Evolutionary conservation across 2,329 filamentous ascomycete species (phyloP).

Genomic region (Ophiocordyceps camponoti-rufipedis): DNA sequence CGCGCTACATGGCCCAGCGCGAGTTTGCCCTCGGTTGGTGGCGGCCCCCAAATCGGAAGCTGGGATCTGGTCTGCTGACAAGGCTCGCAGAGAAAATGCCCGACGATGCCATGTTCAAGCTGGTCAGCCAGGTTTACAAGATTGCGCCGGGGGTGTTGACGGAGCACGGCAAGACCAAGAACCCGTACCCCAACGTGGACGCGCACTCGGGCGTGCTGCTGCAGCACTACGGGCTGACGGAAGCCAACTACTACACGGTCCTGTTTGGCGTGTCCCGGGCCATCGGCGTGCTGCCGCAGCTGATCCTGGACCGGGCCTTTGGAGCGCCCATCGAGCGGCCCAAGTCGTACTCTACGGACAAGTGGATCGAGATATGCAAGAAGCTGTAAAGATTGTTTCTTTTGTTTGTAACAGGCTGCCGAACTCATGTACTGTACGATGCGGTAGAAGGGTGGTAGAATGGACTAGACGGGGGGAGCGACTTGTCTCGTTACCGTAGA

Average conservation of each 20-base stretch:
- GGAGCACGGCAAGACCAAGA: conserved; percentile 99
- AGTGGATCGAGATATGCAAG: conserved; percentile 85
- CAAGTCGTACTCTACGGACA: conserved; percentile 97
- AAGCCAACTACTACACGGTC: conserved; percentile 99
- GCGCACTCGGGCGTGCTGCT: conserved; percentile 98
- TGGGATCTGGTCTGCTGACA: conserved; percentile 8
- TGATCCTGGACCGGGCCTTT: conserved; percentile 97
- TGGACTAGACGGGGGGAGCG: not conserved
- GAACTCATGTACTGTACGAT: not conserved
- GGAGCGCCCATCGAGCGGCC: conserved; percentile 95
- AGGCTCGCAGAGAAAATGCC: conserved; percentile 52
- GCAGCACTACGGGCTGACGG: conserved; percentile 97
- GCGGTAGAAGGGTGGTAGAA: not conserved
- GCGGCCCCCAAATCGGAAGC: not conserved
- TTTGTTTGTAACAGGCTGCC: not conserved
- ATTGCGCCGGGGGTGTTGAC: conserved; percentile 94
- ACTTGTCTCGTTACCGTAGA: not conserved
- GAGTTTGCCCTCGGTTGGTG: conserved; percentile 60
- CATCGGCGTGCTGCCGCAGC: conserved; percentile 94
- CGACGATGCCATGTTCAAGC: conserved; percentile 98
- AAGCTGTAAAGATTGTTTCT: conserved; percentile 46
- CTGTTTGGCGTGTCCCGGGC: conserved; percentile 97
- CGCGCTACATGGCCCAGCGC: conserved; percentile 96
- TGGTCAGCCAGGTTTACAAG: conserved; percentile 99
- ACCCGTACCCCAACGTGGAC: conserved; percentile 97